phyloP scores from a whole-genome alignment of 352 stramenopile species.

The Phytophthora citricola region DNA sequence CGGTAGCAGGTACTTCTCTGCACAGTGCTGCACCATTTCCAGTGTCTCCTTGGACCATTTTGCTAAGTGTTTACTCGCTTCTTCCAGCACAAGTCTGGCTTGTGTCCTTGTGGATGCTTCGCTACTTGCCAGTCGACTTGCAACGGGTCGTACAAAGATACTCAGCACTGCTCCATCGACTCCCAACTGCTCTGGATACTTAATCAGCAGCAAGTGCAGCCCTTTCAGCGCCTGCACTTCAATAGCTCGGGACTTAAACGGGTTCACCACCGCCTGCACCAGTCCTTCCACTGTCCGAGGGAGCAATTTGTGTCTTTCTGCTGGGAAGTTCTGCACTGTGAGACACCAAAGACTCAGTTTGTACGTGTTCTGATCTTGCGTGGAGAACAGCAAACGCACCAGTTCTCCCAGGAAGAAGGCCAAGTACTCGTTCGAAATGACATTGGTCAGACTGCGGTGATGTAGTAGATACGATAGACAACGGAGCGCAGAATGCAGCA shows the following conservation, averaged over 20 bases:
- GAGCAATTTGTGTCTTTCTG: constrained; percentile 52
- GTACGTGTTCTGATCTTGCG: constrained; percentile 64
- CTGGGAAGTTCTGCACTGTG: constrained; percentile 64
- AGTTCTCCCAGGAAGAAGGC: constrained; percentile 57
- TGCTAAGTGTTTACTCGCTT: constrained; percentile 39
- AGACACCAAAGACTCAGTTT: constrained; percentile 77
- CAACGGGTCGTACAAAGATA: constrained; percentile 60
- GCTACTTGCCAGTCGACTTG: constrained; percentile 62
- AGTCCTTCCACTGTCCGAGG: constrained; percentile 63
- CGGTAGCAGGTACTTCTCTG: constrained; percentile 58
- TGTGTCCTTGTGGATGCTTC: constrained; percentile 56
- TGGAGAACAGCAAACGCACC: constrained; percentile 57
- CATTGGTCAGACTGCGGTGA: constrained; percentile 45
- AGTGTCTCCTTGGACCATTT: constrained; percentile 47
- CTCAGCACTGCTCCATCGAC: constrained; percentile 32
- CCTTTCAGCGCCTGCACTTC: constrained; percentile 72
- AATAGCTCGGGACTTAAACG: constrained; percentile 73
- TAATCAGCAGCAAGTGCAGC: constrained; percentile 59
- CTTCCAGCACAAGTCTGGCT: constrained; percentile 53
- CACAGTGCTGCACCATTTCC: constrained; percentile 43
- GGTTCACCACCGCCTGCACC: constrained; percentile 74
- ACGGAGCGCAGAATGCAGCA: constrained; percentile 43
- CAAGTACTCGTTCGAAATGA: constrained; percentile 49
- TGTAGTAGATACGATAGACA: constrained; percentile 80
- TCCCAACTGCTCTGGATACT: constrained; percentile 52